Evolutionary conservation across 192 early-diverging fungal genomes (phyloP), one percentile per base, ranked within the genome.

Genomic region (Coemansia sp.): DNA sequence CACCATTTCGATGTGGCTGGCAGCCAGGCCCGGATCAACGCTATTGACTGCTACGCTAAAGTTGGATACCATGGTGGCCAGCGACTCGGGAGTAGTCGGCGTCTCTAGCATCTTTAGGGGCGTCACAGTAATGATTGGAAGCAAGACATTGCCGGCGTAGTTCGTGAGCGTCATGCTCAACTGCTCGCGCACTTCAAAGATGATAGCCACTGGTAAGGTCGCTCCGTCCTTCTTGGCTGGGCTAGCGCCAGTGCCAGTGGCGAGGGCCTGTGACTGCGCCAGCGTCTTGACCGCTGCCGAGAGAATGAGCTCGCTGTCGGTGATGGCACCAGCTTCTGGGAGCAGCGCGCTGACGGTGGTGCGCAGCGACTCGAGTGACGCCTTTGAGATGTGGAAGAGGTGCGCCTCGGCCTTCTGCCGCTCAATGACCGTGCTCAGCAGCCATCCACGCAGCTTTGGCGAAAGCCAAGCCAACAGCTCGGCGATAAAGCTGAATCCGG

Each of bases 391-490:
- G 24, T 75, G 78, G 45, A 81, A 81, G 17, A 81, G 10, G n/a
- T 81, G 78, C 15, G 78, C 43, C 41, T 71, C 62, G n/a, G 73
- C 69, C n/a, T 69, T 74, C 43, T 81, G 78, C 24, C 65, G 36
- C 20, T 42, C 57, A 37, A 72, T 27, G 11, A 72, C 35, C 59
- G 64, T 69, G 69, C 62, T 66, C 37, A 67, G 29, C 14, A 81
- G 51, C n/a, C 65, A 59, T 0, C 73, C 78, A 7, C 78, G 78
- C 43, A 37, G 25, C 40, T 72, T 60, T 20, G 78, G 78, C 35
- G 78, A 75, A 24, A 81, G 60, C 73, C 78, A 81, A 1, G 78
- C 73, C 58, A 75, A 57, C 62, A 49, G 62, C 40, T 81, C 78
- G 6, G 78, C 62, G 11, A 81, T 12, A 10, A 72, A 25, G 20